These are phyloP conservation scores for Erysimum cheiranthoides DNA, from an alignment of 345 rosid genomes.

Conservation along the genomic window DNA sequence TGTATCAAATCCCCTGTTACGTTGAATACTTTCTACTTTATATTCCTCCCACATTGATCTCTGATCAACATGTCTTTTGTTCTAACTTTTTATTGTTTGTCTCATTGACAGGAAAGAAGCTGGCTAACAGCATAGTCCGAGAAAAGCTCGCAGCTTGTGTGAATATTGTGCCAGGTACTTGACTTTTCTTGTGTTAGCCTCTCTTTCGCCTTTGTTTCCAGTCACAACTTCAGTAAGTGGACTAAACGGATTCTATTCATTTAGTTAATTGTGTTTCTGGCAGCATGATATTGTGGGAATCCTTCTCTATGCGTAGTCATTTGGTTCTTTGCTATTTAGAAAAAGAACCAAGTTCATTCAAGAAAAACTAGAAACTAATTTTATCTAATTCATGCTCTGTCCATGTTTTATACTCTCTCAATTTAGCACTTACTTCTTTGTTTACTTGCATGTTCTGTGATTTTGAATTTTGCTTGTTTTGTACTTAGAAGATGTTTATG, in stretches of 20 bases:
- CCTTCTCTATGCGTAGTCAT: neutral
- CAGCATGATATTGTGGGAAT: neutral
- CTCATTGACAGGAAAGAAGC: conserved; percentile 69
- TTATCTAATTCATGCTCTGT: neutral
- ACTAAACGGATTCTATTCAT: neutral
- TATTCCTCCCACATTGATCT: neutral
- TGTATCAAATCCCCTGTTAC: neutral
- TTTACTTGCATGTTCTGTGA: conserved; percentile 8
- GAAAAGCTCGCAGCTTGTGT: conserved; percentile 96
- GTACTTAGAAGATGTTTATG: neutral
- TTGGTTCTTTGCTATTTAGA: conserved; percentile 1
- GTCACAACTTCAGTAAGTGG: neutral
- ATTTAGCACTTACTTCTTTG: neutral
- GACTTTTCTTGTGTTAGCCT: conserved; percentile 20
- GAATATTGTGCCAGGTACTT: conserved; percentile 80
- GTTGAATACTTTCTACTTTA: neutral
- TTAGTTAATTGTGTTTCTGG: conserved; percentile 3
- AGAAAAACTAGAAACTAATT: neutral
- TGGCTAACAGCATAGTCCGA: conserved; percentile 81
- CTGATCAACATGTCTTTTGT: neutral
- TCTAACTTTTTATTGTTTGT: neutral
- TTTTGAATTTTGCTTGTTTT: neutral
- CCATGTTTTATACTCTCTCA: neutral
- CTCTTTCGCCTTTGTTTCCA: neutral
- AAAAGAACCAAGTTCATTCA: neutral